Evolutionary conservation across 192 early-diverging fungal species (phyloP), one percentile per base, ranked within the genome.

Genomic region (Gaertneriomyces sp.): DNA sequence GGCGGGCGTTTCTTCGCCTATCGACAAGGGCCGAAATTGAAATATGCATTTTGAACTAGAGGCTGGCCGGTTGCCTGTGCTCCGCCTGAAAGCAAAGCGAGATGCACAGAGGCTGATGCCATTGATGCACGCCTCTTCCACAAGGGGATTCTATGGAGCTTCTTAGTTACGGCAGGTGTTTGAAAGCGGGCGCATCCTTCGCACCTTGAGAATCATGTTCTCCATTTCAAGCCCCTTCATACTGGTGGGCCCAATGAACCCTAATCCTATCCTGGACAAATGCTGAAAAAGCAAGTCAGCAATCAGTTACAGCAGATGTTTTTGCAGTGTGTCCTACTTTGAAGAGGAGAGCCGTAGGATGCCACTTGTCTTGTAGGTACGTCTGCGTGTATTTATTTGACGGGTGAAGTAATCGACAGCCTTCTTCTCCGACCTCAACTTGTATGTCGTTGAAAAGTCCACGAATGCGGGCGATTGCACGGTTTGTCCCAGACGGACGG

Each of bases 121-220:
- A 6, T 61, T 45, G 9, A 76, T 59, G 47, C 64, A 69, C 39
- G 44, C 33, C 11, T 80, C 70, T 65, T 83, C 81, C 6, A 63
- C 55, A 14, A 53, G 47, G 10, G 78, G 73, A 61, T 78, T 74
- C 81, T 83, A 54, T 40, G 7, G 9, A 52, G n/a, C 9, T 7
- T 7, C 20, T 14, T 16, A 63, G 7, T 45, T n/a, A 12, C 58
- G 12, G 1, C 38, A 39, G 45, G 58, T 49, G 52, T 38, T 45
- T 33, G 53, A 12, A 55, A 51, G 61, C 8, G 59, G 16, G 17
- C 8, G 39, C 39, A 42, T 45, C 9, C 7, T n/a, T 8, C 55
- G 33, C 70, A 80, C 81, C 72, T 83, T 83, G 1, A 80, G 11
- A 7, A 83, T 74, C 57, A 72, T 39, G 17, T 76, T 70, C 40